phyloP scores from a whole-genome alignment of 2,329 filamentous ascomycete species.

The Pyrenophora seminiperda region DNA sequence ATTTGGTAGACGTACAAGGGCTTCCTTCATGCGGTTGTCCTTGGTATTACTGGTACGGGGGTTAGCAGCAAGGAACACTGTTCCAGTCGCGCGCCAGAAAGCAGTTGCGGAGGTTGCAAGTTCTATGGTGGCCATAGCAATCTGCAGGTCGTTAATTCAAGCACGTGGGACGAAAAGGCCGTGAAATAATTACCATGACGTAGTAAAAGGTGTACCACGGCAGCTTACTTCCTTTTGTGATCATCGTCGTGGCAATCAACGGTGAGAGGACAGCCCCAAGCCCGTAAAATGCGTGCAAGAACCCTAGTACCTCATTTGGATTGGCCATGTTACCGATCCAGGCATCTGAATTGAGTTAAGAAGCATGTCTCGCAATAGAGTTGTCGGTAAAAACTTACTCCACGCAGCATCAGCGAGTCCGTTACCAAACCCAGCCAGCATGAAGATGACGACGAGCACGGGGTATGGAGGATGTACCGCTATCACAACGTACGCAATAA shows the following conservation, averaged over 20 bases:
- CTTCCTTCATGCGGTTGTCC: constrained; percentile 58
- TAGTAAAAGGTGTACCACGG: constrained; percentile 79
- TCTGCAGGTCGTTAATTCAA: constrained; percentile 34
- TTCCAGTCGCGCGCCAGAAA: constrained; percentile 69
- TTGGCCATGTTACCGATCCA: constrained; percentile 74
- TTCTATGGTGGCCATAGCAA: constrained; percentile 63
- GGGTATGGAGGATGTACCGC: constrained; percentile 72
- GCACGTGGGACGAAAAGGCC: background rate
- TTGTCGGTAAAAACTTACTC: constrained; percentile 19
- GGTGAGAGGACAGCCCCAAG: constrained; percentile 72
- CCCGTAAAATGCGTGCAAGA: constrained; percentile 75
- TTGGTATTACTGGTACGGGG: constrained; percentile 51
- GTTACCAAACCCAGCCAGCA: constrained; percentile 72
- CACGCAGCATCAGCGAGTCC: constrained; percentile 68
- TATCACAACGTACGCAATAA: constrained; percentile 69
- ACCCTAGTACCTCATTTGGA: constrained; percentile 74
- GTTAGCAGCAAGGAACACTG: constrained; percentile 60
- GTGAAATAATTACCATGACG: constrained; percentile 63
- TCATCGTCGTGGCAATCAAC: constrained; percentile 73
- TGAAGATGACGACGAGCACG: constrained; percentile 67
- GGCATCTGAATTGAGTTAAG: constrained; percentile 37
- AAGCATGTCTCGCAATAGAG: background rate
- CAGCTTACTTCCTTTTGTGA: constrained; percentile 62
- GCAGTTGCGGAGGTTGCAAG: constrained; percentile 56
- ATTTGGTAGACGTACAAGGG: constrained; percentile 53